Percentiles rank a stretch among this genome's conserved stretches.
Evolutionary conservation across 495 filamentous ascomycete species (phyloP).

Genomic region (Aspergillus carlsbadensis): DNA sequence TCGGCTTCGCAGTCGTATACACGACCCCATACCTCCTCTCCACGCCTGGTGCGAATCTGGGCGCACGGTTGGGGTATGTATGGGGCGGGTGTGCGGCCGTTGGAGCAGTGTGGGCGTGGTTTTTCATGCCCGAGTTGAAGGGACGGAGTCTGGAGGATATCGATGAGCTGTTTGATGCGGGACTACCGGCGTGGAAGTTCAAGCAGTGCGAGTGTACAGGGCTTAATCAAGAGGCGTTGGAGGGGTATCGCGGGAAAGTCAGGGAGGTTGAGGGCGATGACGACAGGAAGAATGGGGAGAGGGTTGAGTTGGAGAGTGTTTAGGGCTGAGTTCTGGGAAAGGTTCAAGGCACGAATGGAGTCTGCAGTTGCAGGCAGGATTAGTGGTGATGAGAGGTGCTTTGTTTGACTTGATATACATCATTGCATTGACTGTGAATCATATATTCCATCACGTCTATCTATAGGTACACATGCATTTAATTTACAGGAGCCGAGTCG

Average conservation of each 20-base stretch:
- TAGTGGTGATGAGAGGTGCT: no score
- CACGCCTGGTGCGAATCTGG: not conserved
- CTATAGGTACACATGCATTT: not conserved
- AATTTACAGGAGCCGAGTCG: slow-evolving; percentile 18
- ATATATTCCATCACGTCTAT: no score
- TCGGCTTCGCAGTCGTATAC: not conserved
- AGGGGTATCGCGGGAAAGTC: no score
- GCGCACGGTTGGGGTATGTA: not conserved
- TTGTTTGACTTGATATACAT: no score
- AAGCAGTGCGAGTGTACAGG: not conserved
- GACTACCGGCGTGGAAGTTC: not conserved
- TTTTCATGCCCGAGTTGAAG: slow-evolving; percentile 2
- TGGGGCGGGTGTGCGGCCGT: not conserved
- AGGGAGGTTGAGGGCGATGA: no score
- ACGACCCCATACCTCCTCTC: not conserved
- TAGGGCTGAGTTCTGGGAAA: no score
- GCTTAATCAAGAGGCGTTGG: not conserved
- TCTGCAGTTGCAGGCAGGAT: no score
- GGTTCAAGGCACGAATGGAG: no score
- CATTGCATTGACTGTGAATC: no score
- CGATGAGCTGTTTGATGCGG: not conserved
- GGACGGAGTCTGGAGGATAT: not conserved
- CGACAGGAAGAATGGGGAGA: not conserved
- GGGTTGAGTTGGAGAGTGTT: not conserved
- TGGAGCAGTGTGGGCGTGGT: not conserved